A percentile compares a stretch with the other conserved stretches of the same genome.
These are phyloP conservation scores for Pleurotus tuber-regium DNA, from an alignment of 768 basidiomycete genomes.

Conservation along the genomic window DNA sequence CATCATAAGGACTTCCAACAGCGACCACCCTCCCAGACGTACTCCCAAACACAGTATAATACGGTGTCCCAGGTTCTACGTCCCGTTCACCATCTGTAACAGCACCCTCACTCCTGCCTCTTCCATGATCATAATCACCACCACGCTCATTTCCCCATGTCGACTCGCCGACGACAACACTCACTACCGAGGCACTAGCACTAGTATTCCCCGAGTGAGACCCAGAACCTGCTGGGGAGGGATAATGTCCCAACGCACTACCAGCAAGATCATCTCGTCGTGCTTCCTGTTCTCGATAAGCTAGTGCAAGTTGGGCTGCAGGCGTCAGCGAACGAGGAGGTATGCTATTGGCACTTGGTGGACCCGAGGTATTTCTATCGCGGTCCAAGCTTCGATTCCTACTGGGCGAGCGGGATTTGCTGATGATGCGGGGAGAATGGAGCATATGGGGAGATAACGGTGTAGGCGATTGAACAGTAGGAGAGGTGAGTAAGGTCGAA, in stretches of 20 bases:
- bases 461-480: not conserved
- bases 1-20: slow-evolving; percentile 40
- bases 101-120: slow-evolving; percentile 14
- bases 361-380: not conserved
- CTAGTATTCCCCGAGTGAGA: slow-evolving; percentile 4
- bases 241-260: not conserved
- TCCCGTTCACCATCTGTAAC: slow-evolving; percentile 23
- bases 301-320: slow-evolving; percentile 41
- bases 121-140: too few species aligned
- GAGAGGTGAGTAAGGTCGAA: not conserved
- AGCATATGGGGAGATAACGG: not conserved
- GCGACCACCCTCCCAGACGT: slow-evolving; percentile 41
- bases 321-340: slow-evolving; percentile 34
- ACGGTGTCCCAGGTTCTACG: slow-evolving; percentile 33
- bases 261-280: slow-evolving; percentile 8
- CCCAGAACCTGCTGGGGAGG: not conserved
- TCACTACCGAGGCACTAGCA: slow-evolving; percentile 1
- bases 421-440: not conserved
- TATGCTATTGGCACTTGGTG: slow-evolving; percentile 1
- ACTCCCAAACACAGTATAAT: slow-evolving; percentile 56
- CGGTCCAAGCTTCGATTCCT: slow-evolving; percentile 13
- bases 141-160: too few species aligned
- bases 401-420: not conserved
- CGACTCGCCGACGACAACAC: slow-evolving; percentile 4
- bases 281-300: slow-evolving; percentile 45